phyloP scores from a whole-genome alignment of 306 rosid species.

The Prunus salicina region DNA sequence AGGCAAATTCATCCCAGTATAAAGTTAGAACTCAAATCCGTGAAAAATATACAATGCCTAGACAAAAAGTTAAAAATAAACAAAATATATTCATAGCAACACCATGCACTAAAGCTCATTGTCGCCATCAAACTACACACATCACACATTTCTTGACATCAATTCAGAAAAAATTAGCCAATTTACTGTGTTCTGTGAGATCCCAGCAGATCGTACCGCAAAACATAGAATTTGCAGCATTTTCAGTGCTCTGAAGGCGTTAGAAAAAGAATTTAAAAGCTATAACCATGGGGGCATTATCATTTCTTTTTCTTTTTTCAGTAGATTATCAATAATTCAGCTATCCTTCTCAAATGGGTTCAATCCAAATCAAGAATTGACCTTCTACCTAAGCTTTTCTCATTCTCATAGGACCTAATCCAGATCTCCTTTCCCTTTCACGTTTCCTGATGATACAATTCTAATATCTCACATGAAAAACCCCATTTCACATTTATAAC shows the following conservation, averaged over 20 bases:
- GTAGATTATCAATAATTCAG: background rate
- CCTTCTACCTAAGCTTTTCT: background rate
- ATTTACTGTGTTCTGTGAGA: background rate
- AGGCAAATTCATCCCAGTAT: too few relatives aligned
- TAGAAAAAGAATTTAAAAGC: too few relatives aligned
- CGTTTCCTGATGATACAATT: background rate
- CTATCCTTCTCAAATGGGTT: constrained; percentile 5
- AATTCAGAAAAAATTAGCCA: background rate
- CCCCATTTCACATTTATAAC: background rate
- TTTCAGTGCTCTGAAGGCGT: background rate
- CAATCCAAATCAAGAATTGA: constrained; percentile 1
- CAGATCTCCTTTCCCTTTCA: constrained; percentile 2
- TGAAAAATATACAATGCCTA: too few relatives aligned
- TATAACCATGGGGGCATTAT: too few relatives aligned
- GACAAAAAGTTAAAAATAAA: too few relatives aligned
- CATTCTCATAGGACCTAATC: background rate
- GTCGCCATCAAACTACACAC: background rate
- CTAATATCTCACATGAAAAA: background rate
- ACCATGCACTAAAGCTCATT: background rate
- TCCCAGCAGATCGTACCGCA: background rate
- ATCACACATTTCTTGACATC: background rate
- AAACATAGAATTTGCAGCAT: background rate
- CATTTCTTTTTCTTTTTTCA: background rate
- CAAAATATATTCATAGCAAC: background rate
- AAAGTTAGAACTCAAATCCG: too few relatives aligned